Evolutionary conservation across 2,329 filamentous ascomycete genomes (phyloP), one percentile per base, ranked within the genome.

Genomic region (Coniella lustricola): DNA sequence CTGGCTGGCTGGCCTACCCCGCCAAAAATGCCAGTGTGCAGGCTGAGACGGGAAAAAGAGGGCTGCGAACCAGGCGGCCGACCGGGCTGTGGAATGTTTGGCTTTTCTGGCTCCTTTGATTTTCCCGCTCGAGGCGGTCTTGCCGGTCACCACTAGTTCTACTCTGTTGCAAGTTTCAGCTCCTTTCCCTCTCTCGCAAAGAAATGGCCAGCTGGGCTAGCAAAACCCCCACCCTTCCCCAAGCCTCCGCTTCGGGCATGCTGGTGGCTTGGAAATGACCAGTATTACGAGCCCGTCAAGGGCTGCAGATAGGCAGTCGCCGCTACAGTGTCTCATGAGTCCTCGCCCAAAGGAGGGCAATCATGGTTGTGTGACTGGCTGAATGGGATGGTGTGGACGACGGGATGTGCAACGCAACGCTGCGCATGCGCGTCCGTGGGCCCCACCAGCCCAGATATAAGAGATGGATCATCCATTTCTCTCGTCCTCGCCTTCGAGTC

Each of bases 21-120:
- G 44, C 46, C 32, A 36, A 33, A n/a, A 41, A 49, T 46, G 44
- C 36, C 44, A 40, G 36, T 40, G n/a, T 10, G 40, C 14, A 40
- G 44, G 29, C 46, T 46, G 51, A 53, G 51, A 43, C 49, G 44
- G 49, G 46, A 40, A 40, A n/a, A n/a, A n/a, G n/a, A n/a, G n/a
- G n/a, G n/a, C n/a, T n/a, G n/a, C n/a, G n/a, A n/a, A 49, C 46
- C 37, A 29, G 43, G 38, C 41, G 41, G 50, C 48, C 50, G 49
- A 49, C 50, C 50, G 29, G 43, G 43, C 45, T 41, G 14, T 48
- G 51, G 51, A 53, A 53, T 54, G 52, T 29, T 20, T 10, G 8
- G 8, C 20, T 13, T 20, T 37, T 20, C 14, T 9, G 12, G 9
- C 7, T 3, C 2, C 7, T 22, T 29, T 41, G n/a, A 10, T 3